A percentile compares a stretch with the other conserved stretches of the same genome.
Evolutionary conservation across 805 yeast genomes (phyloP).

Genomic region (Cyberlindnera japonica): DNA sequence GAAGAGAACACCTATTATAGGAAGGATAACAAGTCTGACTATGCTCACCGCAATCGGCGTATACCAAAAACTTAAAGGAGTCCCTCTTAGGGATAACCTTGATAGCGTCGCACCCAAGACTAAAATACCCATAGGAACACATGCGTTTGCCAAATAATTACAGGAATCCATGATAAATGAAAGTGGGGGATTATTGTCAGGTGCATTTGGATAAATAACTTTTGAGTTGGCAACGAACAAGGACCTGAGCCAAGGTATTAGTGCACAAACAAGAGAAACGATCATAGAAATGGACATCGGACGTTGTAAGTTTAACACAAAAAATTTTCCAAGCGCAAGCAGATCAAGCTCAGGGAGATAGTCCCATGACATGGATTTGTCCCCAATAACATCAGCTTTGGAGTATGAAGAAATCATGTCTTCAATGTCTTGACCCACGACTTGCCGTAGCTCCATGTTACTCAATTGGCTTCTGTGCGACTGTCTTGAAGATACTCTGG

Average conservation of each 20-base stretch:
- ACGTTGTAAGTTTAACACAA: slow-evolving; percentile 53
- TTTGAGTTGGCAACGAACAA: slow-evolving; percentile 53
- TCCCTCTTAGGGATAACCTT: slow-evolving; percentile 52
- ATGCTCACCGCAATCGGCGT: slow-evolving; percentile 58
- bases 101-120: slow-evolving; percentile 88
- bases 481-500: slow-evolving; percentile 6
- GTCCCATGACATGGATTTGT: not conserved
- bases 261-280: slow-evolving; percentile 59
- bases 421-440: slow-evolving; percentile 32
- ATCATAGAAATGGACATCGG: slow-evolving; percentile 76
- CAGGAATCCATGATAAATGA: slow-evolving; percentile 85
- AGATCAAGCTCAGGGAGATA: not conserved
- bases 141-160: slow-evolving; percentile 77
- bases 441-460: slow-evolving; percentile 9
- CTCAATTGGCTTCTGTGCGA: slow-evolving; percentile 13
- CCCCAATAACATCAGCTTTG: slow-evolving; percentile 12
- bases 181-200: slow-evolving; percentile 81
- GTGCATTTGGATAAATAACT: slow-evolving; percentile 60
- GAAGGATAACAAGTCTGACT: slow-evolving; percentile 42
- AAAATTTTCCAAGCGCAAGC: slow-evolving; percentile 24
- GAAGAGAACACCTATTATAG: not conserved
- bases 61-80: slow-evolving; percentile 31
- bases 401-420: slow-evolving; percentile 46
- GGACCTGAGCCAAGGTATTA: slow-evolving; percentile 86
- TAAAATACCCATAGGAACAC: slow-evolving; percentile 85